Percentiles rank a stretch among this genome's conserved stretches.
Evolutionary conservation across 208 protist genomes (phyloP).

Genomic region (Endotrypanum monterogeii): DNA sequence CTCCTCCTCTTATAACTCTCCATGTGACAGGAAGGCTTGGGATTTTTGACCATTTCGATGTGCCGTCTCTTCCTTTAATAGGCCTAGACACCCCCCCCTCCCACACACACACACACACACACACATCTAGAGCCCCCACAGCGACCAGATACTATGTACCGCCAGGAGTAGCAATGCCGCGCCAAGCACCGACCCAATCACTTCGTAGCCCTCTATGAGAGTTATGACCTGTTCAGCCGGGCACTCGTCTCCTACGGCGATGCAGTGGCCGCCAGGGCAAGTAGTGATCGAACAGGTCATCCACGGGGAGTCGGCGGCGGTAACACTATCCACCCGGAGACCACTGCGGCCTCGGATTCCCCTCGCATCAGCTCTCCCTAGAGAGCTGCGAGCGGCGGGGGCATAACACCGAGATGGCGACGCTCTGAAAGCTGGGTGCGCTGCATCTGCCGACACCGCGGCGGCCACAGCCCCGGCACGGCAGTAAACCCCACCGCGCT

Average conservation of each 20-base stretch:
- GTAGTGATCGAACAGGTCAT: slow-evolving; percentile 5
- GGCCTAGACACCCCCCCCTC: too few species aligned
- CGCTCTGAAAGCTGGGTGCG: too few species aligned
- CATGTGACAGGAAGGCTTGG: background rate
- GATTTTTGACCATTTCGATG: background rate
- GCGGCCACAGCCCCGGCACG: background rate
- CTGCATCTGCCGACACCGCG: background rate
- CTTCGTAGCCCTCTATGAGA: slow-evolving; percentile 19
- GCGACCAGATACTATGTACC: slow-evolving; percentile 3
- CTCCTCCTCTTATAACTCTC: background rate
- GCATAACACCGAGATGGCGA: slow-evolving; percentile 35
- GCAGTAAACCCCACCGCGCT: slow-evolving; percentile 50
- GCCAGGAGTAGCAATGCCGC: background rate
- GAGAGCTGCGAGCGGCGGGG: slow-evolving; percentile 1
- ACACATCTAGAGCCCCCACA: background rate
- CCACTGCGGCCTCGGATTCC: background rate
- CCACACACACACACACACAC: background rate
- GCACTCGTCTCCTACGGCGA: slow-evolving; percentile 1
- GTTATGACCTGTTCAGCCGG: slow-evolving; percentile 5
- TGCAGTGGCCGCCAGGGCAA: slow-evolving; percentile 13
- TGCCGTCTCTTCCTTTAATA: background rate
- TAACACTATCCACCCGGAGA: background rate
- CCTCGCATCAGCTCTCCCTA: background rate
- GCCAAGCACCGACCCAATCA: slow-evolving; percentile 6
- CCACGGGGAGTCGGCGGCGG: background rate